A percentile compares a stretch with the other conserved stretches of the same genome.
Conservation (phyloP, 2,329 filamentous ascomycete genomes). For the Ceratocystis albifundus region DNA sequence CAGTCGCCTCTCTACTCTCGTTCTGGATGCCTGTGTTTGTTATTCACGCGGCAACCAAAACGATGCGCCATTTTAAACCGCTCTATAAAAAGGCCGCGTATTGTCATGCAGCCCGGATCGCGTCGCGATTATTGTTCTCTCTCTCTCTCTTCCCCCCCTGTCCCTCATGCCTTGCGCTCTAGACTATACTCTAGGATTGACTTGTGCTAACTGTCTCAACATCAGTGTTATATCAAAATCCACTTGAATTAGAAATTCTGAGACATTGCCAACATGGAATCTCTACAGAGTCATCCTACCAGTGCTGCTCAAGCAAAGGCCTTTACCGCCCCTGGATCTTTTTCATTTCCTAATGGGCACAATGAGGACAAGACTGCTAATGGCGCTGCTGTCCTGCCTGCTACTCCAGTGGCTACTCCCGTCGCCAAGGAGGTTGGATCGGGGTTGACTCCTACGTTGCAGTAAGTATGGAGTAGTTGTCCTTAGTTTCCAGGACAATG, state of each 20-base stretch:
- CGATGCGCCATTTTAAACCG: background rate
- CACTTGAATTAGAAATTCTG: background rate
- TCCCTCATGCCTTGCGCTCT: too few species aligned
- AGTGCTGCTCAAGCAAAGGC: constrained; percentile 90
- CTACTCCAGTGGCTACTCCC: constrained; percentile 85
- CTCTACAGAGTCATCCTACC: constrained; percentile 79
- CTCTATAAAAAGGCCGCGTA: background rate
- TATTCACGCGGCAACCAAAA: background rate
- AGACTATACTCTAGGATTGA: background rate
- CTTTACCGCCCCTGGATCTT: constrained; percentile 82
- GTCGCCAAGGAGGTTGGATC: constrained; percentile 70
- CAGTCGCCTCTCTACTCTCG: background rate
- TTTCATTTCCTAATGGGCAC: constrained; percentile 80
- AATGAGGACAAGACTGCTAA: constrained; percentile 48
- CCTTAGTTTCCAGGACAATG: constrained; percentile 8
- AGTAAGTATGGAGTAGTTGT: constrained; percentile 62
- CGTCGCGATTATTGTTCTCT: background rate
- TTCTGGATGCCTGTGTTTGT: background rate
- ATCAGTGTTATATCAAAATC: background rate
- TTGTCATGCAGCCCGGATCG: background rate
- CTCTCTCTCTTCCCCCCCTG: too few species aligned
- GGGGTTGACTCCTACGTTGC: constrained; percentile 79
- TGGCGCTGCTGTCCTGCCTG: constrained; percentile 73
- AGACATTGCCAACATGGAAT: constrained; percentile 51
- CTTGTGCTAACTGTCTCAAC: background rate